Base-by-base conservation (phyloP, 192 early-diverging fungal genomes). In the Ramicandelaber brevisporus region DNA sequence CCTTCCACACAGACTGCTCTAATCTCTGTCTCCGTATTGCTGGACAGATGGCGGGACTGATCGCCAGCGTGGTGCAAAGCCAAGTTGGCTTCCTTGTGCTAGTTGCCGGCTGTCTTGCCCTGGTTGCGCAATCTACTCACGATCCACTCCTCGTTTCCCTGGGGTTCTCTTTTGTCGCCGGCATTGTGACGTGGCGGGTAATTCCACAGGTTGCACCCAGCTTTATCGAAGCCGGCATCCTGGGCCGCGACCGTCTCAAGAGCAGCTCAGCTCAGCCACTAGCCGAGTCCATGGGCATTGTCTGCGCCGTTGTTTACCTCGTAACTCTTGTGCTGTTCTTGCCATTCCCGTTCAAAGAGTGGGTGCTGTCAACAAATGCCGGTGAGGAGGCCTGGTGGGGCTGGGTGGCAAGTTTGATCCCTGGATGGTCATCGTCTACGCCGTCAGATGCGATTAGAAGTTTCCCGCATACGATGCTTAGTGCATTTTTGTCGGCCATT, bases 241-340 rank as follows among this genome's bases (percentile, higher is more conserved):
- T 48, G 11, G 90, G 90, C 12, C 60, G 59, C 22, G 90, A 97
- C 41, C n/a, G n/a, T n/a, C n/a, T n/a, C n/a, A 33, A 77, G 40
- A 55, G 75, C 12, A 97, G 93, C 42, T 45, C 56, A 20, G 38
- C 56, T 14, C 59, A 53, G 18, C 79, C 82, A 7, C 48, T 81
- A 4, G 57, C 90, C 0, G 93, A 99, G 50, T 80, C 71, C 38
- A 78, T 87, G 79, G 93, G 93, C 12, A 65, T 86, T 28, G 57
- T 90, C 3, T 68, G 69, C 0, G 89, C 82, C 9, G 61, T 79
- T 14, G 59, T 90, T 14, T 99, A 96, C 34, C 55, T 96, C 23
- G 64, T 79, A 6, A 59, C 57, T 7, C 63, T 93, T 37, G 87
- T 93, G 41, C 25, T 89, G 15, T 92, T 93, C 39, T 86, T 96